Evolutionary conservation across 1,139 yeast genomes (phyloP), one percentile per base, ranked within the genome.

Genomic region (Hansenula lynferdii): DNA sequence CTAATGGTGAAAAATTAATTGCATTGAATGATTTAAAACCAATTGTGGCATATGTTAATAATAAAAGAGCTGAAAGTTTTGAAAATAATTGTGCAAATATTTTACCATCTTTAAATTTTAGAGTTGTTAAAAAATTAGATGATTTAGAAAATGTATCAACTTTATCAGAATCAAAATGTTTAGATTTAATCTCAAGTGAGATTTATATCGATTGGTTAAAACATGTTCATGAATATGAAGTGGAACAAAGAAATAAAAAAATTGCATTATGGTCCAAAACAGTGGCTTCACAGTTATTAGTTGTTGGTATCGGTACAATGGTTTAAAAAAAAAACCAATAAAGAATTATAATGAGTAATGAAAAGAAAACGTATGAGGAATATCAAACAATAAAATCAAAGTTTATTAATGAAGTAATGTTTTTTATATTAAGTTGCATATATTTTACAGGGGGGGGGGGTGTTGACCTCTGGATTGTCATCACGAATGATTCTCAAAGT

Each of bases 11-110:
- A 24, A 78, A 81, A 15, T 79, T 79, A 40, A 61, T 82, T 4
- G 67, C 82, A 1, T 59, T 77, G 33, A 76, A 77, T 21, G 82
- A 80, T 50, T 61, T 83, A 48, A 69, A 80, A 47, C 75, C 84
- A 1, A 63, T 83, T 33, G 70, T 83, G 17, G 65, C 80, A 5
- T 81, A 73, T 48, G 70, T 83, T 32, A 84, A 83, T 51, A 61
- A 64, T 41, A 66, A 64, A 44, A 59, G 66, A 40, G 22, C 35
- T 3, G 51, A 46, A 27, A 31, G 38, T 23, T 36, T 26, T 22
- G 36, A 41, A 11, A 41, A 38, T 2, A 41, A 42, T 18, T 31
- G 34, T 17, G 35, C 23, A 53, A 52, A 36, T 53, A 22, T 32
- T 4, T 46, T 42, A 41, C 56, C 48, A 47, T 62, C 49, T 39